Base-by-base conservation (phyloP, 169 alveolate species). In the Eimeria maxima region DNA sequence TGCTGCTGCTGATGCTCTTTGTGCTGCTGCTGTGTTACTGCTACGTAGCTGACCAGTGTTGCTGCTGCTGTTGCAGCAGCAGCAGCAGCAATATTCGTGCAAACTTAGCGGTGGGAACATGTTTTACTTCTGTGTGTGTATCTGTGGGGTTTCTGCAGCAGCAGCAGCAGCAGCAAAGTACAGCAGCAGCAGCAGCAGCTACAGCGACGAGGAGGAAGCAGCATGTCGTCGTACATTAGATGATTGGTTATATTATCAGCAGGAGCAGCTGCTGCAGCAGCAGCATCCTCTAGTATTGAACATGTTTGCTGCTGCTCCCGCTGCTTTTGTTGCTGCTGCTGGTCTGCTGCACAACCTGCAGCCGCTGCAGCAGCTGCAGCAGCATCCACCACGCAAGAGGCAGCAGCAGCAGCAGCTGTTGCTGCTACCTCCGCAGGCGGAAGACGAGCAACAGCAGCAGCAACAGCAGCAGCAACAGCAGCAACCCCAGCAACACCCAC, bases 261-360 rank as follows among this genome's bases (percentile, higher is more conserved):
- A 78, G 63, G 67, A 78, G 65, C 65, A 14, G 29, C 45, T 78
- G 89, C 89, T 78, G 89, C 89, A 42, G 89, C 89, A 78, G 89
- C 89, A 45, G 67, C 38, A 45, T 42, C 89, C 89, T 6, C 29
- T 78, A 6, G 63, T 78, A 22, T 18, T 78, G 38, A 57, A 78
- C 44, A 57, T 78, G 20, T 78, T 78, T 45, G 89, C 89, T 78
- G 89, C 89, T 13, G 57, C 89, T 10, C 89, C 89, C 44, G 57
- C 89, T 78, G 89, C 67, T 20, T 78, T 78, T 78, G 89, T 78
- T 78, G 89, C 89, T 38, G 89, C 65, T 45, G 65, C 57, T 18
- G 67, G 65, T 42, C 16, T 78, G 63, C 57, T 78, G 63, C 65
- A 78, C 22, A 24, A 44, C 55, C 42, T 78, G 60, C 60, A 53